Percentiles rank a stretch among this genome's conserved stretches.
Evolutionary conservation across 345 rosid species (phyloP).

Genomic region (Salix caprea): DNA sequence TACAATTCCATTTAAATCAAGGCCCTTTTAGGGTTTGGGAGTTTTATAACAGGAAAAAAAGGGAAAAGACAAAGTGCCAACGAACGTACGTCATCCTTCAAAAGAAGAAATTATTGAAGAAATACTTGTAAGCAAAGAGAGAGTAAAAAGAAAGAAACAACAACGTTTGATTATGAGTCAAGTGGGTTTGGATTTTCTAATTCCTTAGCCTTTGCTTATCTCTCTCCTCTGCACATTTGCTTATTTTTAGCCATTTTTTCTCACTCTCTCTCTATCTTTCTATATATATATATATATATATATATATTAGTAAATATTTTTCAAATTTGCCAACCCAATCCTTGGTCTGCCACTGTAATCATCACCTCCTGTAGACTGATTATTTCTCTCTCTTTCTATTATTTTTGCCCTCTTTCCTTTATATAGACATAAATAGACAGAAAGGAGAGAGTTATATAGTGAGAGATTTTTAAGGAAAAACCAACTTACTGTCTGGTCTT

Average conservation of each 20-base stretch:
- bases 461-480: slow-evolving; percentile 25
- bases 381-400: slow-evolving; percentile 7
- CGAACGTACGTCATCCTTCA: slow-evolving; percentile 19
- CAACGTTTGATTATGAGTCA: slow-evolving; percentile 12
- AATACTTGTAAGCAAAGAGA: neutral
- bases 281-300: too few species aligned
- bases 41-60: slow-evolving; percentile 47
- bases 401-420: slow-evolving; percentile 9
- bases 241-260: neutral
- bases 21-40: slow-evolving; percentile 57
- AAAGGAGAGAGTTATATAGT: slow-evolving; percentile 26
- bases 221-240: neutral
- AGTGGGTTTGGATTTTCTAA: slow-evolving; percentile 6
- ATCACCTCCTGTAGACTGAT: slow-evolving; percentile 47
- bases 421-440: slow-evolving; percentile 30
- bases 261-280: slow-evolving; percentile 22
- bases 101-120: slow-evolving; percentile 22
- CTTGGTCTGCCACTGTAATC: slow-evolving; percentile 59
- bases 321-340: slow-evolving; percentile 19
- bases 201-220: neutral
- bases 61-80: slow-evolving; percentile 43
- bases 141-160: neutral
- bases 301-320: neutral
- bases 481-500: slow-evolving; percentile 21
- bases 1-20: slow-evolving; percentile 42